These are phyloP conservation scores for Dipodascopsis tothii DNA, from an alignment of 805 yeast species.

Conservation along the genomic window DNA sequence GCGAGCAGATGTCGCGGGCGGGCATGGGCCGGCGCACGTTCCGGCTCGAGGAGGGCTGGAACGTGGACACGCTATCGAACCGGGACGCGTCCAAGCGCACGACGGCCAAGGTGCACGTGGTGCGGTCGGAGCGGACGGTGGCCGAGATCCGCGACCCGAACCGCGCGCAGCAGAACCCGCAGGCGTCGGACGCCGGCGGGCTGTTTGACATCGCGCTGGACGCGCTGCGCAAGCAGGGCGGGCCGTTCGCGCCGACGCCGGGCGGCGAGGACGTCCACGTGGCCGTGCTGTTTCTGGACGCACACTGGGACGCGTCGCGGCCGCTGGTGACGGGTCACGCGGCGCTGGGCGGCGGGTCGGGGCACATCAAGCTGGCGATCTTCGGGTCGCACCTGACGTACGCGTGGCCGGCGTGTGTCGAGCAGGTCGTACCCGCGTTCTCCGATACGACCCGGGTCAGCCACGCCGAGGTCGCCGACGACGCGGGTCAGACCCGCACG, in stretches of 20 bases:
- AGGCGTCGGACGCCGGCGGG: conserved; percentile 67
- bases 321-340: conserved; percentile 76
- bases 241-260: conserved; percentile 38
- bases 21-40: conserved; percentile 76
- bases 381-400: conserved; percentile 90
- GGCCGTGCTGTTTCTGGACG: conserved; percentile 77
- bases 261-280: conserved; percentile 53
- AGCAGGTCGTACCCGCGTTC: conserved; percentile 56
- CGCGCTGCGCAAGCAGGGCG: conserved; percentile 52
- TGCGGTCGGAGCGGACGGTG: conserved; percentile 58
- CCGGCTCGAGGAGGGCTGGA: conserved; percentile 61
- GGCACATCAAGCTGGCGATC: conserved; percentile 66
- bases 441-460: conserved; percentile 62
- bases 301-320: conserved; percentile 64
- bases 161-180: conserved; percentile 75
- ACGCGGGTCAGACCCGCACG: conserved; percentile 72
- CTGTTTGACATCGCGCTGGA: conserved; percentile 72
- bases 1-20: conserved; percentile 74
- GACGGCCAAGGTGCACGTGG: conserved; percentile 69
- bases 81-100: conserved; percentile 43
- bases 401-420: conserved; percentile 84
- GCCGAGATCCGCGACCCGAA: conserved; percentile 69
- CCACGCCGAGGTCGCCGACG: conserved; percentile 77
- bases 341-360: conserved; percentile 85
- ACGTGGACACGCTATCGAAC: conserved; percentile 45